Base-by-base conservation (phyloP, 192 early-diverging fungal genomes). In the Backusella tuberculispora region DNA sequence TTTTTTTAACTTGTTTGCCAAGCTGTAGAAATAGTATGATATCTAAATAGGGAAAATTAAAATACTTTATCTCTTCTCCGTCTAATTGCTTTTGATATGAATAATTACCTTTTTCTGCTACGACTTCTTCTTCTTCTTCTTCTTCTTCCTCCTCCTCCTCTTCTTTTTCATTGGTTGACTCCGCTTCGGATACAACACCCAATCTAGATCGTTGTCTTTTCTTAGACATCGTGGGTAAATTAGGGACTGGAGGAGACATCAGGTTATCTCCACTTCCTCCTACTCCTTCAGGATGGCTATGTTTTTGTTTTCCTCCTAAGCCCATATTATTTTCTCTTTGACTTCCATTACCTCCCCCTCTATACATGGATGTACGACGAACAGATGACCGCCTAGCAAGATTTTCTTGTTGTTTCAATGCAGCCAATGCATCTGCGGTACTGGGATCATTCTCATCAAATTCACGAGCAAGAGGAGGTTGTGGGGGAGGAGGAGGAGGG, bases 1-100 rank as follows among this genome's bases (percentile, higher is more conserved):
- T 84, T 71, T 88, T 86, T 63, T 92, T 91, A 3, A 84, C 83
- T 13, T 88, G 85, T 64, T 92, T 90, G 2, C 83, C 87, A 1
- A 93, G 78, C 80, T 92, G 87, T 40, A 93, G 69, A 74, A 81
- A 91, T 24, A 93, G 29, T 15, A 65, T 78, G 15, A 73, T 26
- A 13, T 56, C 68, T 56, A 40, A 5, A 37, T 10, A 21, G n/a
- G 60, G 37, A 68, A 42, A 6, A 48, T 37, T 12, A 5, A 69
- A n/a, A 34, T 38, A 14, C 9, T 64, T 4, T 19, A 43, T 19
- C 1, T 42, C 29, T 53, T 37, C 46, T 15, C 46, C 69, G n/a
- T n/a, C n/a, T n/a, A n/a, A n/a, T n/a, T 69, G 17, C 41, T 34
- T 15, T 40, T 38, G 17, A 34, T 67, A 8, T 21, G 29, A 12